A percentile compares a stretch with the other conserved stretches of the same genome.
These are phyloP conservation scores for Noccaea bulbosa DNA, from an alignment of 345 rosid species.

Conservation along the genomic window DNA sequence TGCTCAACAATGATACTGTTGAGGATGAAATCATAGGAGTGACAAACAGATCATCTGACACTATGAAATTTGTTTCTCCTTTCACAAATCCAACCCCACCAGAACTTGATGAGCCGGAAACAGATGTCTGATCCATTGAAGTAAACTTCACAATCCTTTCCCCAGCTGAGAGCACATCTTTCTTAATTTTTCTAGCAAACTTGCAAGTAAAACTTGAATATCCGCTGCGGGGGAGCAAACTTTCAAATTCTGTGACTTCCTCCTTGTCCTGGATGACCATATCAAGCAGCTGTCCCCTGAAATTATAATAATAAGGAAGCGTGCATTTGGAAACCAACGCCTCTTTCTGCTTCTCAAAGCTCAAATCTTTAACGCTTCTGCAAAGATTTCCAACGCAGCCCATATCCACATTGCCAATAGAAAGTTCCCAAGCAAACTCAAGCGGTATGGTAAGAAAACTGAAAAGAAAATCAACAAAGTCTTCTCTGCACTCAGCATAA, in stretches of 20 bases:
- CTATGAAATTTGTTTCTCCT: constrained; percentile 19
- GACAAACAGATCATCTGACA: constrained; percentile 27
- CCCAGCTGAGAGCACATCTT: rapidly evolving
- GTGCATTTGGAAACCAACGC: not conserved
- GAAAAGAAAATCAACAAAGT: constrained; percentile 35
- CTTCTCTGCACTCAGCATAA: constrained; percentile 35
- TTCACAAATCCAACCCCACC: constrained; percentile 17
- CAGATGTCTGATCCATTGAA: not conserved
- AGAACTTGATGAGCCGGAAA: not conserved
- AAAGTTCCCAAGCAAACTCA: constrained; percentile 24
- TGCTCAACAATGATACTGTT: constrained; percentile 23
- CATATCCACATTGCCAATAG: not conserved
- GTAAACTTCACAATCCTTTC: constrained; percentile 9
- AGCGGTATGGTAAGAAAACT: constrained; percentile 34
- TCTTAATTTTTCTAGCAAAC: not conserved
- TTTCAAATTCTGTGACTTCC: not conserved
- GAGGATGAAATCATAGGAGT: constrained; percentile 36
- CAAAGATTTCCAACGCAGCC: constrained; percentile 20
- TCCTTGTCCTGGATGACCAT: not conserved
- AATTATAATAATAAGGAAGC: constrained; percentile 13
- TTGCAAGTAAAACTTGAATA: not conserved
- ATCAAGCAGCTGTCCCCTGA: not conserved
- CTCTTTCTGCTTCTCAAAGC: constrained; percentile 8
- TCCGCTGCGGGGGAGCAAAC: not conserved
- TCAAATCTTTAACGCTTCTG: constrained; percentile 17